Evolutionary conservation across 768 basidiomycete species (phyloP).

Genomic region (Krasilnikovozyma curviuscula): DNA sequence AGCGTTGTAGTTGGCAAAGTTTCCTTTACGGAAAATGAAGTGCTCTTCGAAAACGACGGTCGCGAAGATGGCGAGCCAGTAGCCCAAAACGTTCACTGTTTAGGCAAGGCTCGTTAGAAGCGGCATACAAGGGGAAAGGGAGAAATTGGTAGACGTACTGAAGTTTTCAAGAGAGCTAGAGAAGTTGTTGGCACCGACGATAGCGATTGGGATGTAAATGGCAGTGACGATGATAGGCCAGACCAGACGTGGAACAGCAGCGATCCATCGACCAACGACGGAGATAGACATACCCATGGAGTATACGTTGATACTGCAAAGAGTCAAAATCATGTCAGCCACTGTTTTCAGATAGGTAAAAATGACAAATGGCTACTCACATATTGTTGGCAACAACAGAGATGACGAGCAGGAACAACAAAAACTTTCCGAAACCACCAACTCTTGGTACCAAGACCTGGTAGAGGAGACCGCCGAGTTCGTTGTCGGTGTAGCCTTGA

Average conservation of each 20-base stretch:
- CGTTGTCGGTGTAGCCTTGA: conserved; percentile 26
- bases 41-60: conserved; percentile 35
- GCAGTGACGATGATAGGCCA: conserved; percentile 26
- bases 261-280: conserved; percentile 30
- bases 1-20: conserved; percentile 27
- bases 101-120: not conserved
- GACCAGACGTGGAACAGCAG: conserved; percentile 29
- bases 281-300: conserved; percentile 33
- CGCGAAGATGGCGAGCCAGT: conserved; percentile 38
- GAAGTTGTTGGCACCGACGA: conserved; percentile 34
- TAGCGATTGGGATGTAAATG: conserved; percentile 33
- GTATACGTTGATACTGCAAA: conserved; percentile 21
- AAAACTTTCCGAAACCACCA: conserved; percentile 33
- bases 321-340: not conserved
- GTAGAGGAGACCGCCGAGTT: conserved; percentile 34
- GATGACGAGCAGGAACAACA: conserved; percentile 32
- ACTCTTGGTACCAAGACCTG: conserved; percentile 27
- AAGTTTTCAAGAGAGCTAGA: conserved; percentile 31
- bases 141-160: conserved; percentile 24
- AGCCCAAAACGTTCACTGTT: conserved; percentile 14
- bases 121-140: conserved; percentile 6
- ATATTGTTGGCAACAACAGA: conserved; percentile 33
- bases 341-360: not conserved
- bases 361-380: not conserved
- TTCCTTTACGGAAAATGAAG: conserved; percentile 33